phyloP scores from a whole-genome alignment of 805 yeast genomes.

The Barnettozyma siamensis region DNA sequence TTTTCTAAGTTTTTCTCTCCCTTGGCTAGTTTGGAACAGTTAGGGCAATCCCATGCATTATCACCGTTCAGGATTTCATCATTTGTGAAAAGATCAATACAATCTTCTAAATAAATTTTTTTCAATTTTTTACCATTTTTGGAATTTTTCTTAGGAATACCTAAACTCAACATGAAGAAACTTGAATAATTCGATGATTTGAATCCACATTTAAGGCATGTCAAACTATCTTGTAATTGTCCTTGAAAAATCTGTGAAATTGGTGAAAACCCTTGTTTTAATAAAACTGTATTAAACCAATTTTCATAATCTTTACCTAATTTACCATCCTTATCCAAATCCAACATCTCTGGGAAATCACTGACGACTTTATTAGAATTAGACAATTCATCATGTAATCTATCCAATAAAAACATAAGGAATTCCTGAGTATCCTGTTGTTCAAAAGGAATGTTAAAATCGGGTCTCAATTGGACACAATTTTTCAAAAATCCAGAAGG shows the following conservation, averaged over 20 bases:
- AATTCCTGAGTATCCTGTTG: slow-evolving; percentile 84
- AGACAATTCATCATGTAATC: slow-evolving; percentile 61
- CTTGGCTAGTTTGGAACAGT: slow-evolving; percentile 34
- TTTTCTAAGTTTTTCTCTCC: background rate
- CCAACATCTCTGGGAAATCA: slow-evolving; percentile 34
- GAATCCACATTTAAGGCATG: slow-evolving; percentile 61
- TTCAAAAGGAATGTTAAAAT: slow-evolving; percentile 61
- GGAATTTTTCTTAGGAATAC: slow-evolving; percentile 41
- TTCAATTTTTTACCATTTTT: slow-evolving; percentile 26
- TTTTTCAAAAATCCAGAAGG: slow-evolving; percentile 58
- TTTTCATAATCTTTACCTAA: slow-evolving; percentile 46
- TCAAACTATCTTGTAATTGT: slow-evolving; percentile 58
- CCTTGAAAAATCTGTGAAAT: slow-evolving; percentile 66
- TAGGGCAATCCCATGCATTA: slow-evolving; percentile 83
- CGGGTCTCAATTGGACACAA: slow-evolving; percentile 52
- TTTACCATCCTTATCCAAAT: slow-evolving; percentile 22
- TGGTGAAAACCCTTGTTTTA: slow-evolving; percentile 62
- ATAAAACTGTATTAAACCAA: slow-evolving; percentile 52
- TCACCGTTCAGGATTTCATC: slow-evolving; percentile 65
- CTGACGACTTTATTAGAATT: slow-evolving; percentile 32
- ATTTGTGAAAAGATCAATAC: slow-evolving; percentile 54
- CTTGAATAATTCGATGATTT: slow-evolving; percentile 55
- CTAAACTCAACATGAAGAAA: slow-evolving; percentile 57
- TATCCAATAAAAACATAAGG: slow-evolving; percentile 57
- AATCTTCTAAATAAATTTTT: slow-evolving; percentile 43